These are phyloP conservation scores for Kodamaea kakaduensis DNA, from an alignment of 805 yeast species.

Conservation along the genomic window DNA sequence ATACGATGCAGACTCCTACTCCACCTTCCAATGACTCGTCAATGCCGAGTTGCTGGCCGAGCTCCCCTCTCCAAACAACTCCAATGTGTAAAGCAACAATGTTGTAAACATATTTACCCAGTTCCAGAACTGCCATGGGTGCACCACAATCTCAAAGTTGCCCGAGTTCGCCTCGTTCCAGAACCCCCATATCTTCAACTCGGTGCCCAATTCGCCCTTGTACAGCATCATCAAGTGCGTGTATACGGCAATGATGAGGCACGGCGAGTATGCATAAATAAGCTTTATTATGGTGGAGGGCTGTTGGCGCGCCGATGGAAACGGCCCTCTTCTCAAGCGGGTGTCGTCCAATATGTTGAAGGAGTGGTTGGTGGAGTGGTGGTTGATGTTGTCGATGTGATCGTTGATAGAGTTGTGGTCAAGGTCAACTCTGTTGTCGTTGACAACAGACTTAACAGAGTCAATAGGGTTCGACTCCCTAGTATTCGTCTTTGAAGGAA, in stretches of 20 bases:
- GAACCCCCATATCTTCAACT: constrained; percentile 57
- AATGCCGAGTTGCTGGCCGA: constrained; percentile 29
- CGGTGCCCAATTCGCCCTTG: constrained; percentile 66
- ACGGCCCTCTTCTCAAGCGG: constrained; percentile 5
- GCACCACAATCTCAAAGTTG: constrained; percentile 33
- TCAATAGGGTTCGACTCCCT: no score
- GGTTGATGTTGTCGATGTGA: no score
- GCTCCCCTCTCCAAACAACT: constrained; percentile 48
- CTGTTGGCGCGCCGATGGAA: constrained; percentile 14
- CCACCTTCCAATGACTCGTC: constrained; percentile 44
- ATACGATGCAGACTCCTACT: constrained; percentile 17
- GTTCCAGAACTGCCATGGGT: constrained; percentile 96
- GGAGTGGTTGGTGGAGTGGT: constrained; percentile 3
- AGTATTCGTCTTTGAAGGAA: constrained; percentile 6
- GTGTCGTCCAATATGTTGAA: neutral
- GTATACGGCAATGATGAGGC: constrained; percentile 90
- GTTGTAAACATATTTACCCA: constrained; percentile 90
- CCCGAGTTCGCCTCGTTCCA: constrained; percentile 26
- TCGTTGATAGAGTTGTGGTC: no score
- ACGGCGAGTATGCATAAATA: constrained; percentile 86
- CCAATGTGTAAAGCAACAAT: constrained; percentile 73
- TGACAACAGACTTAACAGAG: no score
- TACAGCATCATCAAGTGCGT: constrained; percentile 91
- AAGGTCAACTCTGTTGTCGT: no score
- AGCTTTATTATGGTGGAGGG: constrained; percentile 46